Evolutionary conservation across 2,329 filamentous ascomycete species (phyloP), one percentile per base, ranked within the genome.

Genomic region (Pseudogymnoascus sp.): DNA sequence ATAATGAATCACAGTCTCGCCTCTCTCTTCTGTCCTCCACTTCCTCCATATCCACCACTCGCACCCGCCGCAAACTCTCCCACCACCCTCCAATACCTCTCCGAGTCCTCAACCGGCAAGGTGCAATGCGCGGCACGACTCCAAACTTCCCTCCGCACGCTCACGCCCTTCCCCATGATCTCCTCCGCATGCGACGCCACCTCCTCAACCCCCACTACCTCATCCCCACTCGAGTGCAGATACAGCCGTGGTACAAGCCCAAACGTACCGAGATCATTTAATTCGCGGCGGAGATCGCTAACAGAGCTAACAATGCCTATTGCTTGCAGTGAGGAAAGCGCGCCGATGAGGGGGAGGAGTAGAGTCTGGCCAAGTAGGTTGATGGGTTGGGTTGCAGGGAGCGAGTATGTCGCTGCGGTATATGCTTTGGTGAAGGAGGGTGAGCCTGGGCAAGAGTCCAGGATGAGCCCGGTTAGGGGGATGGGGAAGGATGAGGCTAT

Each of bases 331-430:
- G 41, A 36, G 61, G 14, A 64, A 63, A 14, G 16, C 14, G 34
- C n/a, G 41, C 45, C 21, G 45, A 21, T 60, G 23, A 36, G 34
- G 23, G 51, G 57, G 21, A 19, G 11, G 63, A 34, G 39, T 23
- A 16, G 43, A 65, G 62, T 51, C 43, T 36, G 62, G 45, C 61
- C 62, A 41, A 66, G 48, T 62, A 62, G 63, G 63, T 36, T 34
- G 64, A 41, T 28, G 23, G 16, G 41, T 23, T 45, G 41, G 41
- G 41, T 23, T 45, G 41, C 41, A 45, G 41, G 41, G 34, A 37
- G 25, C 34, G 54, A 60, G 23, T 37, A 60, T 60, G 54, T 28
- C 4, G 28, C 54, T 60, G 41, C 41, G 6, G 10, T 6, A 10
- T 45, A 45, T 3, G 41, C 41, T 23, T 45, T 45, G 41, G 16